Evolutionary conservation across 352 stramenopile genomes (phyloP).

Genomic region (Pythium utonaiense): DNA sequence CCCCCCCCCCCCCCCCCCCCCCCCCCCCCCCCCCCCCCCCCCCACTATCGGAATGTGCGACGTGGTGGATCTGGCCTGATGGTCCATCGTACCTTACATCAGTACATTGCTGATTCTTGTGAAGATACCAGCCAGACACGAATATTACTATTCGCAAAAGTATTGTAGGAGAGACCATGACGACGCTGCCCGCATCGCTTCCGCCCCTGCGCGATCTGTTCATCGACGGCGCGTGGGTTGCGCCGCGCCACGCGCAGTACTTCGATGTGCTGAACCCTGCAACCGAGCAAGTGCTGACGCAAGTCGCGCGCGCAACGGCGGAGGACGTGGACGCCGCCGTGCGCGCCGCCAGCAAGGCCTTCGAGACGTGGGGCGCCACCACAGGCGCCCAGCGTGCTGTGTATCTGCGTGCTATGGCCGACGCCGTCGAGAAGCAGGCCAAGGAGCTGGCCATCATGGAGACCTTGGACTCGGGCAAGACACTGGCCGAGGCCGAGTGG

Average conservation of each 20-base stretch:
- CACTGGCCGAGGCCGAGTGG: conserved; percentile 54
- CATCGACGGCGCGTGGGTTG: conserved; percentile 60
- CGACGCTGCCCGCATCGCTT: conserved; percentile 17
- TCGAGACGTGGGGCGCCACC: conserved; percentile 43
- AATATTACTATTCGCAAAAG: no score
- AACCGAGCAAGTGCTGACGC: conserved; percentile 49
- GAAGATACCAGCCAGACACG: no score
- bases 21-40: no score
- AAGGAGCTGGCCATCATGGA: conserved; percentile 48
- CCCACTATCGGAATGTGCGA: no score
- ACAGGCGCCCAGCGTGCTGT: conserved; percentile 42
- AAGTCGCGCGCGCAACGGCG: conserved; percentile 37
- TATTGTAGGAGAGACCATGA: no score
- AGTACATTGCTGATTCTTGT: no score
- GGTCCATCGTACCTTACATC: no score
- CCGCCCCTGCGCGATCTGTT: conserved; percentile 53
- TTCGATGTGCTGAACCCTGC: conserved; percentile 58
- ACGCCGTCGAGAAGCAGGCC: conserved; percentile 33
- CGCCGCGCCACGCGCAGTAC: conserved; percentile 34
- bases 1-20: no score
- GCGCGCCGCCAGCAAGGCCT: conserved; percentile 39
- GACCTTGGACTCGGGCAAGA: conserved; percentile 67
- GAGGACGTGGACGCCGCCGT: conserved; percentile 53
- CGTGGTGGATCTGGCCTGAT: no score
- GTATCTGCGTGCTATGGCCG: conserved; percentile 48